Percentiles rank a stretch among this genome's conserved stretches.
Evolutionary conservation across 129 eudicot species (phyloP).

Genomic region (Erigeron canadensis): DNA sequence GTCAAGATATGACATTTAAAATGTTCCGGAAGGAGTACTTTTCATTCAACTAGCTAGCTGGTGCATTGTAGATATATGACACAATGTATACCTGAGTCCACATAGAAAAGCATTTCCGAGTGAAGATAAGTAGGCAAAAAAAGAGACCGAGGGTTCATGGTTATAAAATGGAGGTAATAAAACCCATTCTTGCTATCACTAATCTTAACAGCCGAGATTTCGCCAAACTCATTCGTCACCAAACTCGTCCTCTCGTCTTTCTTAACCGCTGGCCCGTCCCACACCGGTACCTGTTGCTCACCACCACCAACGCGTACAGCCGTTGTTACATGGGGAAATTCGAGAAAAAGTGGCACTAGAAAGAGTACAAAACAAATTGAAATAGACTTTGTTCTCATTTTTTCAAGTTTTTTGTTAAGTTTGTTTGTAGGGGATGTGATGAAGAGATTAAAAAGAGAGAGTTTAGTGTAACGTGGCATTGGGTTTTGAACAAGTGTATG

Average conservation of each 20-base stretch:
- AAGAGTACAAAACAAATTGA: slow-evolving; percentile 15
- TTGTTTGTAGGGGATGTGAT: not conserved
- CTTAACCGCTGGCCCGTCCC: slow-evolving; percentile 46
- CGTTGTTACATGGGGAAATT: slow-evolving; percentile 15
- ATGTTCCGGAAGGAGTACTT: too few relatives aligned
- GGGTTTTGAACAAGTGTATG: slow-evolving; percentile 28
- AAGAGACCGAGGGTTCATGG: slow-evolving; percentile 63
- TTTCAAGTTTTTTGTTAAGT: not conserved
- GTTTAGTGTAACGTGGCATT: slow-evolving; percentile 31
- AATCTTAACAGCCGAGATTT: slow-evolving; percentile 54
- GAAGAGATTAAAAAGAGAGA: slow-evolving; percentile 24
- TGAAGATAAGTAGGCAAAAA: slow-evolving; percentile 76
- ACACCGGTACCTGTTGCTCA: slow-evolving; percentile 8
- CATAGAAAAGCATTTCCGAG: slow-evolving; percentile 80
- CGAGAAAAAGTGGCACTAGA: not conserved
- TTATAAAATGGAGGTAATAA: slow-evolving; percentile 73
- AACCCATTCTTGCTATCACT: slow-evolving; percentile 40
- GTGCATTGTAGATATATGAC: not conserved
- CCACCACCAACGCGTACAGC: not conserved
- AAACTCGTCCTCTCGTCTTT: slow-evolving; percentile 46
- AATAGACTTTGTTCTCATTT: slow-evolving; percentile 6
- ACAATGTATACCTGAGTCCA: slow-evolving; percentile 58
- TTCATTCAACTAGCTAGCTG: not conserved
- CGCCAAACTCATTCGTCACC: slow-evolving; percentile 55
- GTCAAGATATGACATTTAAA: too few relatives aligned